phyloP scores from a whole-genome alignment of 129 eudicot genomes.

The Kitagawia praeruptora region DNA sequence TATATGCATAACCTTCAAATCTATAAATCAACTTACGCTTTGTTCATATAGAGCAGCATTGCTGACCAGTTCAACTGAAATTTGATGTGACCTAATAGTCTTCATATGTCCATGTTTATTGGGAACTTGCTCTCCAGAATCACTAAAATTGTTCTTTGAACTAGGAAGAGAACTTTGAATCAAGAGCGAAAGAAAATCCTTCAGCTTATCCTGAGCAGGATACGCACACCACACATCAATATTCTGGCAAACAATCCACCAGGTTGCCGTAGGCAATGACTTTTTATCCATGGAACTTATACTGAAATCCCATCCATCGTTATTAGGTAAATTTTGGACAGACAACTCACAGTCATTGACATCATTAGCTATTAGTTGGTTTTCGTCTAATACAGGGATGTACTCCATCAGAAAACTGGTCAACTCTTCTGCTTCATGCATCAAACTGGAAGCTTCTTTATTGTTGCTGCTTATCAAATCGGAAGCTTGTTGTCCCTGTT shows the following conservation, averaged over 20 bases:
- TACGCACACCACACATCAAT: slow-evolving; percentile 73
- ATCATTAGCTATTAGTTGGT: slow-evolving; percentile 14
- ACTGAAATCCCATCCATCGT: slow-evolving; percentile 35
- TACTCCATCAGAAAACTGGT: slow-evolving; percentile 37
- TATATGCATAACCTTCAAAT: neutral
- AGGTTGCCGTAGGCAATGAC: slow-evolving; percentile 51
- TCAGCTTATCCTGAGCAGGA: slow-evolving; percentile 64
- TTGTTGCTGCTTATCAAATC: neutral
- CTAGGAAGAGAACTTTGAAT: slow-evolving; percentile 41
- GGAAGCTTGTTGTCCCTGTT: neutral
- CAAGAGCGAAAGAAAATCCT: slow-evolving; percentile 48
- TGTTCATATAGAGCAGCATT: slow-evolving; percentile 61
- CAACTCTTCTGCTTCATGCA: slow-evolving; percentile 61
- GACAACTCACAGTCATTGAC: neutral
- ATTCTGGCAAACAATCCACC: slow-evolving; percentile 66
- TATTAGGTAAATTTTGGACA: slow-evolving; percentile 12
- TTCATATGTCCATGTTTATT: slow-evolving; percentile 20
- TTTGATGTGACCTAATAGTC: slow-evolving; percentile 33
- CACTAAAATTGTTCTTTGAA: slow-evolving; percentile 14
- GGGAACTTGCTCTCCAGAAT: slow-evolving; percentile 5
- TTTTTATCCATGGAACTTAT: slow-evolving; percentile 48
- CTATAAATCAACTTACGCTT: slow-evolving; percentile 39
- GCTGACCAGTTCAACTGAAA: slow-evolving; percentile 54
- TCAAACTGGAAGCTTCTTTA: slow-evolving; percentile 36
- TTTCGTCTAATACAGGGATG: slow-evolving; percentile 29